Evolutionary conservation across 768 basidiomycete species (phyloP).

Genomic region (Solioccasus polychromus): DNA sequence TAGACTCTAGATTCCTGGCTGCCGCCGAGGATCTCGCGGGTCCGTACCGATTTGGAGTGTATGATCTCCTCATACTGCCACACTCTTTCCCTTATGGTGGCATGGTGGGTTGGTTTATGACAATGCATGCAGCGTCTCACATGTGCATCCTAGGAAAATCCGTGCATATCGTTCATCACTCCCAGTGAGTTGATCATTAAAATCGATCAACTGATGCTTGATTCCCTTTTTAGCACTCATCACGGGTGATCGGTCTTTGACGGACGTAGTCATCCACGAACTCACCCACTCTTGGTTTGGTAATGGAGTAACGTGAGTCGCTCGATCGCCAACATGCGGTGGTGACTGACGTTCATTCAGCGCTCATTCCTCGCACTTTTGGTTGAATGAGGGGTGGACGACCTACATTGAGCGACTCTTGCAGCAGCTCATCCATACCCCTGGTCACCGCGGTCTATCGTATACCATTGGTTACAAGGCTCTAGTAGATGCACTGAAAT

Average conservation of each 20-base stretch:
- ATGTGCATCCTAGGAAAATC: slow-evolving; percentile 63
- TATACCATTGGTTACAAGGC: slow-evolving; percentile 74
- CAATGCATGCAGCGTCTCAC: neutral
- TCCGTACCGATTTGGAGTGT: slow-evolving; percentile 81
- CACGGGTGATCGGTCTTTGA: slow-evolving; percentile 81
- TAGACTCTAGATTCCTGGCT: slow-evolving; percentile 58
- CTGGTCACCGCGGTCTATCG: slow-evolving; percentile 75
- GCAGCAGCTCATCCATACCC: slow-evolving; percentile 63
- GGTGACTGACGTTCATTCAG: slow-evolving; percentile 42
- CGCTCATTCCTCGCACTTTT: slow-evolving; percentile 75
- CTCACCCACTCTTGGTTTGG: slow-evolving; percentile 88
- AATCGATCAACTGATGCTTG: neutral
- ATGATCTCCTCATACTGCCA: slow-evolving; percentile 86
- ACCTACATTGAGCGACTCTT: slow-evolving; percentile 89
- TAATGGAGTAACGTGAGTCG: slow-evolving; percentile 74
- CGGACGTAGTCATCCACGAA: slow-evolving; percentile 89
- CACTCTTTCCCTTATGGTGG: slow-evolving; percentile 93
- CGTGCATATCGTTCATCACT: slow-evolving; percentile 83
- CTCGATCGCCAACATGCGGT: slow-evolving; percentile 5
- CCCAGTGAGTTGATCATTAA: slow-evolving; percentile 53
- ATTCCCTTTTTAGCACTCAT: slow-evolving; percentile 54
- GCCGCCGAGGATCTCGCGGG: slow-evolving; percentile 69
- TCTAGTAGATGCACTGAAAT: slow-evolving; percentile 66
- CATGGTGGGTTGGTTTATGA: slow-evolving; percentile 47
- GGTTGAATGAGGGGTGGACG: slow-evolving; percentile 94